Evolutionary conservation across 305 asterid genomes (phyloP).

Genomic region (Plantago coronopus): DNA sequence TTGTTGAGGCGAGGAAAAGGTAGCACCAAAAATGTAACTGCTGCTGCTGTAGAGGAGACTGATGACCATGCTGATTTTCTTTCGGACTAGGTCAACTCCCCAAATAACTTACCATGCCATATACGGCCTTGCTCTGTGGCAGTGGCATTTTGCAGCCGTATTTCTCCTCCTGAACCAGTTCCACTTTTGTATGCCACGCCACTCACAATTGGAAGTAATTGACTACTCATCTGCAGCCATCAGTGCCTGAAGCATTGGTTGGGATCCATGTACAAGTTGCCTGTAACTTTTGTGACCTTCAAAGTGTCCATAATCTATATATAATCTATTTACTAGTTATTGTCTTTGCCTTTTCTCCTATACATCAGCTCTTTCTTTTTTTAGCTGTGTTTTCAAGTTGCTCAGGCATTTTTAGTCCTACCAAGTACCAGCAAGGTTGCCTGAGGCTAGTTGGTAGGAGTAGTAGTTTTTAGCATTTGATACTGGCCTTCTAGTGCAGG

Average conservation of each 20-base stretch:
- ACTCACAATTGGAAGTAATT: slow-evolving; percentile 18
- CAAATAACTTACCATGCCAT: slow-evolving; percentile 11
- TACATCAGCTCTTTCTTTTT: background rate
- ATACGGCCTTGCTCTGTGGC: background rate
- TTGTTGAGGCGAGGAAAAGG: slow-evolving; percentile 26
- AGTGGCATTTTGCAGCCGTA: slow-evolving; percentile 1
- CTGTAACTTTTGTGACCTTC: slow-evolving; percentile 37
- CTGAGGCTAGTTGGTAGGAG: background rate
- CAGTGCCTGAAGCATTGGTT: slow-evolving; percentile 16
- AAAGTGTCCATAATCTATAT: slow-evolving; percentile 39
- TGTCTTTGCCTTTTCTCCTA: background rate
- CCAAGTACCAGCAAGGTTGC: background rate
- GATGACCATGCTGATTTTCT: slow-evolving; percentile 42
- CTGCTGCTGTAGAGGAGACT: slow-evolving; percentile 35
- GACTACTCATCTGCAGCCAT: slow-evolving; percentile 20
- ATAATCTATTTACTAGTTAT: background rate
- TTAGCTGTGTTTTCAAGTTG: background rate
- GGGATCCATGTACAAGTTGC: slow-evolving; percentile 39
- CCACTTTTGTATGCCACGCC: slow-evolving; percentile 13
- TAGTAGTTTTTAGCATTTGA: background rate
- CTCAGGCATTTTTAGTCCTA: no score
- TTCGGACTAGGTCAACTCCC: slow-evolving; percentile 37
- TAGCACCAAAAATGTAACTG: slow-evolving; percentile 26
- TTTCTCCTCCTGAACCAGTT: background rate
- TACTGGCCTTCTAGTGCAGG: background rate